Percentiles rank a stretch among this genome's conserved stretches.
phyloP scores from a whole-genome alignment of 306 rosid genomes.

The Prinsepia uniflora region DNA sequence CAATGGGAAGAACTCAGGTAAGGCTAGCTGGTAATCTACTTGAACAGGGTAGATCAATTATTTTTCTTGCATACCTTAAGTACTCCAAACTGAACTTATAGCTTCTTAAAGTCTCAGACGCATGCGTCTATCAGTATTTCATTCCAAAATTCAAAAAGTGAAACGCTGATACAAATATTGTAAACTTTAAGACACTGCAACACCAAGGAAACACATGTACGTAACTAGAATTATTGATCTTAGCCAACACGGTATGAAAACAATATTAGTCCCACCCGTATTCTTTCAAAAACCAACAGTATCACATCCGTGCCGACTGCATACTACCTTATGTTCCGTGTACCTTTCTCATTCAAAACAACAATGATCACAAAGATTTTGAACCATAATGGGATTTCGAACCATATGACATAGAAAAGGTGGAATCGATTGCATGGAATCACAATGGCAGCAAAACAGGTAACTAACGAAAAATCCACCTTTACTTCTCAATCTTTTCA shows the following conservation, averaged over 20 bases:
- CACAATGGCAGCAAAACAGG: slow-evolving; percentile 12
- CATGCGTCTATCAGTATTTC: neutral
- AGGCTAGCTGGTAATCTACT: neutral
- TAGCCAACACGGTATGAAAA: slow-evolving; percentile 11
- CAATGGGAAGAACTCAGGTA: neutral
- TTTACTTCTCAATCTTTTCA: slow-evolving; percentile 14
- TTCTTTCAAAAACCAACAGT: neutral
- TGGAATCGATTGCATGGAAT: slow-evolving; percentile 7
- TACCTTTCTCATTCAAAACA: neutral
- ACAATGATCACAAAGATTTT: neutral
- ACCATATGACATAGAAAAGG: slow-evolving; percentile 9
- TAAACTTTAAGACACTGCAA: neutral
- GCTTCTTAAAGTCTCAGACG: neutral
- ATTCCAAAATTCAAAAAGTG: neutral
- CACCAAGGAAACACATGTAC: neutral
- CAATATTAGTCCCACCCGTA: neutral
- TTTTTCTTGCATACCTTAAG: neutral
- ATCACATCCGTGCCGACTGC: neutral
- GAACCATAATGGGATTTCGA: neutral
- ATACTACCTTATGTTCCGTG: slow-evolving; percentile 16
- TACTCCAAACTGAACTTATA: neutral
- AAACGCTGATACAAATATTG: neutral
- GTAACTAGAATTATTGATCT: neutral
- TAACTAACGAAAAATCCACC: slow-evolving; percentile 20
- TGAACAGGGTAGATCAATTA: neutral